Evolutionary conservation across 768 basidiomycete species (phyloP), one percentile per base, ranked within the genome.

Genomic region (Rhodotorula toruloides): DNA sequence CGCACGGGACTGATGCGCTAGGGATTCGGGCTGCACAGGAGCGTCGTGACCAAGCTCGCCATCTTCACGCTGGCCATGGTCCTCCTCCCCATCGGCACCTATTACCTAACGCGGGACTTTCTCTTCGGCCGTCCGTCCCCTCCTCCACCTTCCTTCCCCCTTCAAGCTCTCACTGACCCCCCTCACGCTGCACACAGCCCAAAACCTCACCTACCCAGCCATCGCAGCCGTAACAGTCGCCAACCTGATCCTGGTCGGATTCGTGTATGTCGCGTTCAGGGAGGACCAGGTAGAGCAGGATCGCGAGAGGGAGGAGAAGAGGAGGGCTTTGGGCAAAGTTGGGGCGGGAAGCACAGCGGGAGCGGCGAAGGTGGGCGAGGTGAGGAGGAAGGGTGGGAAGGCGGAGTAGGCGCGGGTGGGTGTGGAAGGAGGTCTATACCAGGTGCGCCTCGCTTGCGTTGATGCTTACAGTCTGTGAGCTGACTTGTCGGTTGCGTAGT

Each of bases 1-100:
- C n/a, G n/a, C n/a, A n/a, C n/a, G n/a, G n/a, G n/a, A n/a, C n/a
- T n/a, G n/a, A n/a, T n/a, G n/a, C n/a, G n/a, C n/a, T n/a, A n/a
- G n/a, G n/a, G n/a, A n/a, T n/a, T 22, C n/a, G n/a, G 19, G 11
- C 4, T 10, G 11, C 7, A 39, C 54, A 67, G 68, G 2, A 27
- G 72, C 27, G 78, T 79, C 37, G 73, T 79, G 13, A 70, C 66
- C 63, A 79, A 79, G 63, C 74, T 80, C 56, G 71, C 76, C 42
- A n/a, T 76, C 42, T 80, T 80, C 73, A 76, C 79, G 10, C 34
- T 78, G 34, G 73, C 77, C 5, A 78, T 80, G 75, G 77, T 78
- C 27, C 62, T 79, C 46, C 76, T 74, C 4, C 79, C 79, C 10
- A 78, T 80, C 27, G 77, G 73, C 0, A 76, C 77, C 8, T 80